These are phyloP conservation scores for Pythium diclinum DNA, from an alignment of 352 stramenopile genomes.

Conservation along the genomic window DNA sequence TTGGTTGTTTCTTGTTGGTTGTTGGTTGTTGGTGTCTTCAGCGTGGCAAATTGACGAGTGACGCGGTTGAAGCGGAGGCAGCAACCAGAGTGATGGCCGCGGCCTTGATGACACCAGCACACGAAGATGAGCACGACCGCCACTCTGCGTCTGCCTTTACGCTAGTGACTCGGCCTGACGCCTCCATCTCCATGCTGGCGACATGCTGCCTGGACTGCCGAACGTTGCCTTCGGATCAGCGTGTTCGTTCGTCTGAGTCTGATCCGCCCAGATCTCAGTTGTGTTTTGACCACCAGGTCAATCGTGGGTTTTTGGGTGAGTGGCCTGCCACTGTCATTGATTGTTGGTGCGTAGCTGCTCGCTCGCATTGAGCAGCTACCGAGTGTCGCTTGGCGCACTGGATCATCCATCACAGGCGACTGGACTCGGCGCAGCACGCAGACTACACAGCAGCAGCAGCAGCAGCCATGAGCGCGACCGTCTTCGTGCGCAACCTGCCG, in stretches of 20 bases:
- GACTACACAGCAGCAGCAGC: not conserved
- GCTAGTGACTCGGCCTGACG: too few relatives aligned
- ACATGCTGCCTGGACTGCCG: too few relatives aligned
- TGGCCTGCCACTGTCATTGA: not conserved
- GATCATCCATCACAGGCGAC: not conserved
- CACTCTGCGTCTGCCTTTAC: too few relatives aligned
- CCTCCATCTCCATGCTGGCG: too few relatives aligned
- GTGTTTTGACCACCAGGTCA: constrained; percentile 20
- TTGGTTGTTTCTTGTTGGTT: too few relatives aligned
- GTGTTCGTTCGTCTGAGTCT: not conserved
- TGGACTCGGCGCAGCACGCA: not conserved
- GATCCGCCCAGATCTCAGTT: constrained; percentile 10
- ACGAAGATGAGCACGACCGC: too few relatives aligned
- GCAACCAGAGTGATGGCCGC: too few relatives aligned
- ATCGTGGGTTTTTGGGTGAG: constrained; percentile 25
- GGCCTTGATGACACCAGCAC: too few relatives aligned
- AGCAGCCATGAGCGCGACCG: constrained; percentile 39
- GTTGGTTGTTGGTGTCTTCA: too few relatives aligned
- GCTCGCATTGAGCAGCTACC: constrained; percentile 6
- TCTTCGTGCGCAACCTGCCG: constrained; percentile 87
- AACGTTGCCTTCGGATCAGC: not conserved
- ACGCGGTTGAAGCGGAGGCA: too few relatives aligned
- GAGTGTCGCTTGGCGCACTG: constrained; percentile 16
- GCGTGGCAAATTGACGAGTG: too few relatives aligned
- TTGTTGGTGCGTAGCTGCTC: constrained; percentile 27